phyloP scores from a whole-genome alignment of 1,284 basidiomycete species.

The Cryptococcus sp. region DNA sequence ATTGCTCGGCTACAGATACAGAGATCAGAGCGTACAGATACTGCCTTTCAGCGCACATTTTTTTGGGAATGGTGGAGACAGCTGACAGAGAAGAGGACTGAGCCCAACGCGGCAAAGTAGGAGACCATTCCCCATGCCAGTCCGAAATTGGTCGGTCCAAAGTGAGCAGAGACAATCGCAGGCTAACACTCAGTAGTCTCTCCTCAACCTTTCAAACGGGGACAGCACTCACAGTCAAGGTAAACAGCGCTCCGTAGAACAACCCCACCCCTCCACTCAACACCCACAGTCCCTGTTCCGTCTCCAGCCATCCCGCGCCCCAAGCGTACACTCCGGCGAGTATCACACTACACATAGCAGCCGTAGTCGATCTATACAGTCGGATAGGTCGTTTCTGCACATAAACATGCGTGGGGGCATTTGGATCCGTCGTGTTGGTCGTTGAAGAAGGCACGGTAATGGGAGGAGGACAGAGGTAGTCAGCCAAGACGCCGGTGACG shows the following conservation, averaged over 20 bases:
- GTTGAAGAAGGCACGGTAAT: constrained; percentile 18
- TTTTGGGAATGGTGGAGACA: not conserved
- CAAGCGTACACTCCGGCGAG: constrained; percentile 37
- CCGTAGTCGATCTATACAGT: constrained; percentile 34
- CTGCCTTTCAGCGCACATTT: constrained; percentile 16
- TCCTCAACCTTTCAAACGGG: not conserved
- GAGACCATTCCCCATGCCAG: constrained; percentile 47
- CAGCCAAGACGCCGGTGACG: constrained; percentile 39
- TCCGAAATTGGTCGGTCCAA: constrained; percentile 46
- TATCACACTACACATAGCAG: constrained; percentile 26
- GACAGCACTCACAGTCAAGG: constrained; percentile 35
- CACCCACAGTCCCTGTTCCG: constrained; percentile 37
- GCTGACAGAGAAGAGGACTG: constrained; percentile 43
- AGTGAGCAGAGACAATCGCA: constrained; percentile 42
- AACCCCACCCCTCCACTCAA: constrained; percentile 40
- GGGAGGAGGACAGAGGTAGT: constrained; percentile 38
- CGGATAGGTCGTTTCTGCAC: constrained; percentile 26
- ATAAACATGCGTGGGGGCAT: constrained; percentile 26
- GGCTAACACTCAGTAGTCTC: constrained; percentile 17
- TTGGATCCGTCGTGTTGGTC: constrained; percentile 10
- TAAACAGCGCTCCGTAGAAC: constrained; percentile 46
- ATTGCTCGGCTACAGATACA: constrained; percentile 11
- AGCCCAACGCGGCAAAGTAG: constrained; percentile 45
- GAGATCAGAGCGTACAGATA: constrained; percentile 38
- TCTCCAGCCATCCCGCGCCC: constrained; percentile 27